Base-by-base conservation (phyloP, 2,329 filamentous ascomycete genomes). In the Sclerotinia sclerotiorum region DNA sequence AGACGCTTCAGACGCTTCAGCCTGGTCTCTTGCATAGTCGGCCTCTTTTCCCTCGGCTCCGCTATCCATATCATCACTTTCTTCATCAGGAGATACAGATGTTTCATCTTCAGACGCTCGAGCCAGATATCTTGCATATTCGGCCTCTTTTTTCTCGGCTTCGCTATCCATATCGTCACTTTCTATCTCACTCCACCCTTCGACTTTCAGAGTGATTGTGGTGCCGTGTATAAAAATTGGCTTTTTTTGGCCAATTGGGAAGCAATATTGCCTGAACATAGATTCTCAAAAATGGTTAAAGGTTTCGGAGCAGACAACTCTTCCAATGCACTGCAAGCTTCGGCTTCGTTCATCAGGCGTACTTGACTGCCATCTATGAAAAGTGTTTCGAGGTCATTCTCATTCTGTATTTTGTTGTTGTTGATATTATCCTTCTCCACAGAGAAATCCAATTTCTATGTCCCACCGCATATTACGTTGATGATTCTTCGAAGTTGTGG, bases 401-500 rank as follows among this genome's bases (percentile, higher is more conserved):
- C 32, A 35, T 5, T 3, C 19, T 17, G 1, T 15, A n/a, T 11
- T 4, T 10, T 21, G 3, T 17, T 39, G 6, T 39, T 3, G 24
- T 39, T 57, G 11, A 57, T 15, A 17, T 39, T 39, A 3, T 57
- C 54, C 5, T 6, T 13, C n/a, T 39, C 29, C 17, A 21, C 11
- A 11, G 54, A 32, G 13, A 57, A 24, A 5, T 24, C 13, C 21
- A 57, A 11, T 32, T 57, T 19, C 21, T 57, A 57, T 21, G 24
- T 15, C 8, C 54, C 54, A n/a, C 54, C 54, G 21, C 54, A 57
- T 24, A 24, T 39, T 13, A 24, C 8, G 54, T 57, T 32, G 11
- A 57, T 39, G 21, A 24, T 32, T 21, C 54, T 57, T 10, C 54
- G 54, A 57, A 57, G 54, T 57, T 42, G 54, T 57, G 32, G 21